A percentile compares a stretch with the other conserved stretches of the same genome.
phyloP scores from a whole-genome alignment of 768 basidiomycete species.

The Phlegmacium glaucopus region DNA sequence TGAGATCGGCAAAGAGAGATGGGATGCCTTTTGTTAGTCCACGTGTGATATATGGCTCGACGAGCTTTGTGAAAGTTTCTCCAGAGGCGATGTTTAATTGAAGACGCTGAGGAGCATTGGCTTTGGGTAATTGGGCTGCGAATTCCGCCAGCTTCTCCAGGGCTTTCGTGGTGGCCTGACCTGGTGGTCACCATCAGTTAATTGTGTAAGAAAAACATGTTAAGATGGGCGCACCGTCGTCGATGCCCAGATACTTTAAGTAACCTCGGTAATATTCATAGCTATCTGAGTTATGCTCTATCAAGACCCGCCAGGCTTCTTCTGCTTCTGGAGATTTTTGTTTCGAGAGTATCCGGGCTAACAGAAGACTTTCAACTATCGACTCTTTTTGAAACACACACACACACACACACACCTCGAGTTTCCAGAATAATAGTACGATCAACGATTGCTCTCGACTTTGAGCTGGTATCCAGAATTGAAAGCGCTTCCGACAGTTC shows the following conservation, averaged over 20 bases:
- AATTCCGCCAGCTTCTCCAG: slow-evolving; percentile 59
- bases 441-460: slow-evolving; percentile 67
- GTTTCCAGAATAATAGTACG: slow-evolving; percentile 63
- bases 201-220: neutral
- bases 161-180: slow-evolving; percentile 48
- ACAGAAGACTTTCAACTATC: slow-evolving; percentile 5
- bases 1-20: slow-evolving; percentile 90
- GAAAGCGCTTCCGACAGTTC: slow-evolving; percentile 57
- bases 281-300: slow-evolving; percentile 84
- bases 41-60: slow-evolving; percentile 61
- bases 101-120: slow-evolving; percentile 70
- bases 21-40: slow-evolving; percentile 85
- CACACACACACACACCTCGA: slow-evolving; percentile 44
- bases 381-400: slow-evolving; percentile 5
- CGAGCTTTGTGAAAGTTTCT: slow-evolving; percentile 64
- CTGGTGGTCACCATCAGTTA: slow-evolving; percentile 29
- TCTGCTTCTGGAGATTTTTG: slow-evolving; percentile 68
- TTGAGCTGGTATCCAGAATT: slow-evolving; percentile 61
- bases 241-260: slow-evolving; percentile 60
- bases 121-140: slow-evolving; percentile 57
- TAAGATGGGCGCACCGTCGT: slow-evolving; percentile 52
- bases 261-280: slow-evolving; percentile 78
- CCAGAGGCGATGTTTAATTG: slow-evolving; percentile 66
- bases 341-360: slow-evolving; percentile 78
- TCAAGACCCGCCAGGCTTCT: slow-evolving; percentile 73